These are phyloP conservation scores for Pyracantha coccinea DNA, from an alignment of 331 rosid species.

Conservation along the genomic window DNA sequence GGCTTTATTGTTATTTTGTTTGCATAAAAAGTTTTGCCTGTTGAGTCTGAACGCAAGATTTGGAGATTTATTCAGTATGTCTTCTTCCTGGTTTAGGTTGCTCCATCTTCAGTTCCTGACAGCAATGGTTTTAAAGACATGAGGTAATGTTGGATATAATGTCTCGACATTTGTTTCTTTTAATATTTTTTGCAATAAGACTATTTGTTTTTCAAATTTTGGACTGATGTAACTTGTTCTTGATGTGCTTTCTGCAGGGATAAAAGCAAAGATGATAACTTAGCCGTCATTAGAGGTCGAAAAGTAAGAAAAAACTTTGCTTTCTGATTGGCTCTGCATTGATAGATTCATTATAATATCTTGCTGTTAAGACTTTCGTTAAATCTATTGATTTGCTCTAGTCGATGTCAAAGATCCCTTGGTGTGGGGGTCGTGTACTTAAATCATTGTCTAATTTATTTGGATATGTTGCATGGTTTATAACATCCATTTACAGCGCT, in stretches of 20 bases:
- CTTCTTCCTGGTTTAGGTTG: slow-evolving; percentile 32
- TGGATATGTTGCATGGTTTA: neutral
- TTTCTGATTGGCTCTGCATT: slow-evolving; percentile 2
- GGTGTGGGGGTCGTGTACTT: neutral
- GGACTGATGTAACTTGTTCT: slow-evolving; percentile 7
- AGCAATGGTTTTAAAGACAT: slow-evolving; percentile 50
- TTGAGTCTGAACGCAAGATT: neutral
- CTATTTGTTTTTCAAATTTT: neutral
- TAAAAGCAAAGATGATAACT: slow-evolving; percentile 45
- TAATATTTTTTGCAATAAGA: neutral
- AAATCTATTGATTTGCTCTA: neutral
- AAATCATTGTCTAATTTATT: neutral
- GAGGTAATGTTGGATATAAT: slow-evolving; percentile 33
- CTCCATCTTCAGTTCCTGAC: slow-evolving; percentile 39
- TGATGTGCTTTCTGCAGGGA: slow-evolving; percentile 36
- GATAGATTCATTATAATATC: neutral
- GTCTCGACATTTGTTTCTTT: neutral
- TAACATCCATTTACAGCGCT: neutral
- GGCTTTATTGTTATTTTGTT: neutral
- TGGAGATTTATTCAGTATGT: neutral
- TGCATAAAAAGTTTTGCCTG: neutral
- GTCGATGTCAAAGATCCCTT: neutral
- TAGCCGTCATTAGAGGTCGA: slow-evolving; percentile 40
- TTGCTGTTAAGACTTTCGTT: neutral
- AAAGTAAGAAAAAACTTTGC: slow-evolving; percentile 45